Evolutionary conservation across 2,329 filamentous ascomycete genomes (phyloP), one percentile per base, ranked within the genome.

Genomic region (Paraphoma sp.): DNA sequence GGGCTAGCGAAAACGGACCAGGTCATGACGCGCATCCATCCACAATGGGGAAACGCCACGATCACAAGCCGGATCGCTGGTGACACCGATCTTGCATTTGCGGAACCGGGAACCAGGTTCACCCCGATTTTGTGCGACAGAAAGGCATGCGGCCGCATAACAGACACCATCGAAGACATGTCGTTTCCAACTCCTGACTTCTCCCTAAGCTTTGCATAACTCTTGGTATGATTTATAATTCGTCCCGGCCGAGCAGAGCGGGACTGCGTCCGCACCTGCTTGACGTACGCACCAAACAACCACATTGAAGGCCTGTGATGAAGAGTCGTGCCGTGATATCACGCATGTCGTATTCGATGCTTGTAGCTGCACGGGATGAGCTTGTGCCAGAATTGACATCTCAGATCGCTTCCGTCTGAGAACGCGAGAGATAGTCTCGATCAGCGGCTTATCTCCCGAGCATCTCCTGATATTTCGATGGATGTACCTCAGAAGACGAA

Each of bases 11-110:
- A 59, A 64, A 68, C 55, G 58, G 61, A 56, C 54, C 63, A 64
- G 65, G 62, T 56, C 43, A 68, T 71, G 69, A 73, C 68, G 71
- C 71, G 65, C 72, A 72, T 65, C 52, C 48, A 56, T 67, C 67
- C 65, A 54, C 57, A 60, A 62, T 64, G 58, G 62, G 61, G 62
- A 59, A 57, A 59, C 70, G 67, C 71, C 69, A 63, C 62, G 47
- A 60, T 65, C 56, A 66, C 67, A 70, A 47, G 54, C 61, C 57
- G 54, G 62, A 52, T 65, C 64, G 60, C 68, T 54, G 54, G 74
- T 74, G 51, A 64, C 60, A 74, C 69, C 54, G 64, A 75, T 76
- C 73, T 75, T 66, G 72, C 72, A 76, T 73, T 60, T 51, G 71
- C 74, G 70, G 63, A 67, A 74, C 73, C 73, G 67, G 59, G 61